Base-by-base conservation (phyloP, 768 basidiomycete genomes). In the Botryobasidium botryosum region DNA sequence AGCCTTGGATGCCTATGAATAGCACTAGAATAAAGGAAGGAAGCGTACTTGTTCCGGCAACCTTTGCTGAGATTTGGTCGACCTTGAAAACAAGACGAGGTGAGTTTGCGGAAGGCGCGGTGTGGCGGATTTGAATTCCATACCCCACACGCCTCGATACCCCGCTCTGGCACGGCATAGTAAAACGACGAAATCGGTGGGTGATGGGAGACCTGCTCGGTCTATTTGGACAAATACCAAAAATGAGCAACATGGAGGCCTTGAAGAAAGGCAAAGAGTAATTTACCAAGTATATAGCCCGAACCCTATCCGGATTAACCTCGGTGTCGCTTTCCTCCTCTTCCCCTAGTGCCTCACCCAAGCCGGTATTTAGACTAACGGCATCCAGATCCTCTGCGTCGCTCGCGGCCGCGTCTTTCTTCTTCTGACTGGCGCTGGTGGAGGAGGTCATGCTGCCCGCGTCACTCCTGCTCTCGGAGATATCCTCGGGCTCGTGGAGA, bases 161-260 rank as follows among this genome's bases (percentile, higher is more conserved):
- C 71, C 21, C 76, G 72, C 33, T 73, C 64, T 0, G 90, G 86
- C 59, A 85, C 91, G 3, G 64, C 50, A 5, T 81, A 85, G 50
- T 75, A 77, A 56, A 77, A 92, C 1, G 82, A 77, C 1, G 87
- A 92, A 25, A 96, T 74, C 2, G 94, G 94, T 0, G 94, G 94
- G 55, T 99, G 94, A 62, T 99, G 94, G 2, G 85, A 94, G 38
- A 96, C 77, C 61, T 94, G 91, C 59, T 94, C 91, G 12, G 88
- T 92, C 62, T 65, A 32, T 15, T 24, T 13, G 15, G 5, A 10
- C 20, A 12, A 31, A 13, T n/a, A 28, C 40, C 39, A 46, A 21
- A 21, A 31, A 12, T 6, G 26, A 10, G 6, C 29, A 33, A 21
- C 12, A 20, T 37, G 13, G 26, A 35, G 39, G 45, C 39, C 28